Percentiles rank a stretch among this genome's conserved stretches.
These are phyloP conservation scores for Penicillium vulpinum DNA, from an alignment of 2,329 filamentous ascomycete genomes.

Conservation along the genomic window DNA sequence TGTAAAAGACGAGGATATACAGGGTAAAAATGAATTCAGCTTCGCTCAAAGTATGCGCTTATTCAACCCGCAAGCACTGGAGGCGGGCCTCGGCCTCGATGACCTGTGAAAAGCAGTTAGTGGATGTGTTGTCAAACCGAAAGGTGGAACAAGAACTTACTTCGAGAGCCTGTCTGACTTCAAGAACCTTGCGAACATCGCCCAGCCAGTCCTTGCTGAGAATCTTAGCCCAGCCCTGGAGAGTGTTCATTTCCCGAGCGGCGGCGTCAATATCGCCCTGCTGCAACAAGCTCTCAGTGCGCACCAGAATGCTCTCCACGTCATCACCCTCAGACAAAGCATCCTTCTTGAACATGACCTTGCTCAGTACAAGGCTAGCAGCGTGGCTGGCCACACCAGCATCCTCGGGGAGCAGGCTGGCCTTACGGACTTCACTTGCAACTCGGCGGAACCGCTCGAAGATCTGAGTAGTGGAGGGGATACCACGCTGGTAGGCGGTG, in stretches of 20 bases:
- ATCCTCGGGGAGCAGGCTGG: conserved; percentile 84
- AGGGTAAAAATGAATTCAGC: conserved; percentile 30
- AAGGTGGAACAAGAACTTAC: conserved; percentile 56
- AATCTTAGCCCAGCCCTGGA: conserved; percentile 93
- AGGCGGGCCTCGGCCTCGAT: conserved; percentile 88
- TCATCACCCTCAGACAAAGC: conserved; percentile 80
- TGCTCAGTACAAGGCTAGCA: conserved; percentile 84
- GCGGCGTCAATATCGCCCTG: conserved; percentile 90
- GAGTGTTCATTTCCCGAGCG: conserved; percentile 89
- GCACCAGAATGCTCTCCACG: conserved; percentile 87
- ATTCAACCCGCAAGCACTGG: conserved; percentile 83
- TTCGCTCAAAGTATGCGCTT: conserved; percentile 31
- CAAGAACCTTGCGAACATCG: conserved; percentile 87
- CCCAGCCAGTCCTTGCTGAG: conserved; percentile 90
- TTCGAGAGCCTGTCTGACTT: conserved; percentile 94
- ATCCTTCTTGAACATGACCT: conserved; percentile 94
- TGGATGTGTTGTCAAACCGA: background rate
- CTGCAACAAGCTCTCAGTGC: conserved; percentile 86
- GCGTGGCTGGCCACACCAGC: conserved; percentile 94
- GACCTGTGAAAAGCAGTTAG: conserved; percentile 55
- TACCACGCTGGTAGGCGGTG: conserved; percentile 84
- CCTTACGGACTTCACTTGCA: conserved; percentile 89
- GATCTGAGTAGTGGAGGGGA: conserved; percentile 78
- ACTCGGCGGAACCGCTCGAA: conserved; percentile 96
- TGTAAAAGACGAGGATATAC: conserved; percentile 35